Conservation (phyloP, 371 early-diverging fungal species). For the Basidiobolus meristosporus region DNA sequence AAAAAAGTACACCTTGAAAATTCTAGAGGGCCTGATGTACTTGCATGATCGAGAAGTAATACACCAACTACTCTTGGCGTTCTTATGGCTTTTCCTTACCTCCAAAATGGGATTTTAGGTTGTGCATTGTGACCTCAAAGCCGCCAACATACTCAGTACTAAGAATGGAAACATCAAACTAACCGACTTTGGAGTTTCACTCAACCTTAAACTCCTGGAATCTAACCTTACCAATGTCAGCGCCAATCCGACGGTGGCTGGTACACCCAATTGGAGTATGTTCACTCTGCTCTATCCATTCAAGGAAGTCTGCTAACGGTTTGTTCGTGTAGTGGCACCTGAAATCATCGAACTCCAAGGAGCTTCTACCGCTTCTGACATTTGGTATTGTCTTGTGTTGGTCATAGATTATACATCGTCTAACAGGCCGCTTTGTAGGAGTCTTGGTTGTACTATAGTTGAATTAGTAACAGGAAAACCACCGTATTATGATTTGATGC, state of each 20-base stretch:
- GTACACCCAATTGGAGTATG: conserved; percentile 54
- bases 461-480: conserved; percentile 79
- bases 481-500: conserved; percentile 57
- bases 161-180: conserved; percentile 67
- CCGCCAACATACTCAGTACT: conserved; percentile 62
- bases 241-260: no score
- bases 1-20: conserved; percentile 57
- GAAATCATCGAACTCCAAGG: conserved; percentile 67
- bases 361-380: conserved; percentile 58
- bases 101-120: not conserved
- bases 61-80: not conserved
- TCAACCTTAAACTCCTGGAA: not conserved
- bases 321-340: conserved; percentile 43
- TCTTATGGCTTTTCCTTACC: not conserved
- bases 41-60: conserved; percentile 77
- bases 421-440: conserved; percentile 11
- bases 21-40: conserved; percentile 56
- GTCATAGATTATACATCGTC: not conserved
- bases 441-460: conserved; percentile 75
- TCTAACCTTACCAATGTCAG: not conserved
- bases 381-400: conserved; percentile 23
- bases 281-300: not conserved
- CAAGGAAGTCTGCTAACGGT: not conserved
- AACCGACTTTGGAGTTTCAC: conserved; percentile 72
- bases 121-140: conserved; percentile 76